Evolutionary conservation across 306 rosid species (phyloP).

Genomic region (Mimosa bimucronata): DNA sequence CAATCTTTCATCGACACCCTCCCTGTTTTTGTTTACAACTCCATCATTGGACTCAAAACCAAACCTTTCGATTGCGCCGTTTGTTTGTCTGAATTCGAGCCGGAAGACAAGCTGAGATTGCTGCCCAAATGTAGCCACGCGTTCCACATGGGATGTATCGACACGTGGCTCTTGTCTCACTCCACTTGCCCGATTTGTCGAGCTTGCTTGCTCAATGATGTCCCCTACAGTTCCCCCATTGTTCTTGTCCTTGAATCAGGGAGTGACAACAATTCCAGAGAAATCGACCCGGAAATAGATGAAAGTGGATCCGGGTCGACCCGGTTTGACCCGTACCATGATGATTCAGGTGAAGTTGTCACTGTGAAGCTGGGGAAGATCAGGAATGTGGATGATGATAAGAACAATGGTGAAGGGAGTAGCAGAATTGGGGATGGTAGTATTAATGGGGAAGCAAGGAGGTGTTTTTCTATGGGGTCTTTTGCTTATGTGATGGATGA

Average conservation of each 20-base stretch:
- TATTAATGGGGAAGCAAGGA: constrained; percentile 64
- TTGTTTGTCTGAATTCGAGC: constrained; percentile 89
- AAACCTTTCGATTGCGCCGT: constrained; percentile 94
- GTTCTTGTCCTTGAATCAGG: constrained; percentile 93
- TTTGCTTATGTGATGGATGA: constrained; percentile 91
- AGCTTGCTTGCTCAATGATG: constrained; percentile 67
- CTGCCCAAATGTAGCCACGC: constrained; percentile 94
- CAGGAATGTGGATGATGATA: constrained; percentile 54
- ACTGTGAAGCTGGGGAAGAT: constrained; percentile 87
- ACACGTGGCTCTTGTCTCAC: constrained; percentile 94
- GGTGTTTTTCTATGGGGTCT: constrained; percentile 97
- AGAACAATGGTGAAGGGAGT: constrained; percentile 42
- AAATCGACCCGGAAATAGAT: constrained; percentile 55
- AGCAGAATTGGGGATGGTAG: constrained; percentile 15
- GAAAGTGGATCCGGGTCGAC: constrained; percentile 47
- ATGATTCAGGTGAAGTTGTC: constrained; percentile 64
- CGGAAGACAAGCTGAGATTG: constrained; percentile 81
- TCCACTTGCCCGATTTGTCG: constrained; percentile 96
- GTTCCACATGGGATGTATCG: constrained; percentile 90
- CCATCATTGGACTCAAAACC: constrained; percentile 71
- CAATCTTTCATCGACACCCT: constrained; percentile 88
- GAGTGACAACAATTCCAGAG: constrained; percentile 77
- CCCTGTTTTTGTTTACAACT: constrained; percentile 78
- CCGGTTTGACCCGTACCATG: constrained; percentile 19
- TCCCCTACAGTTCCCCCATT: constrained; percentile 61